These are phyloP conservation scores for Crithidia brevicula DNA, from an alignment of 208 protist genomes.

Conservation along the genomic window DNA sequence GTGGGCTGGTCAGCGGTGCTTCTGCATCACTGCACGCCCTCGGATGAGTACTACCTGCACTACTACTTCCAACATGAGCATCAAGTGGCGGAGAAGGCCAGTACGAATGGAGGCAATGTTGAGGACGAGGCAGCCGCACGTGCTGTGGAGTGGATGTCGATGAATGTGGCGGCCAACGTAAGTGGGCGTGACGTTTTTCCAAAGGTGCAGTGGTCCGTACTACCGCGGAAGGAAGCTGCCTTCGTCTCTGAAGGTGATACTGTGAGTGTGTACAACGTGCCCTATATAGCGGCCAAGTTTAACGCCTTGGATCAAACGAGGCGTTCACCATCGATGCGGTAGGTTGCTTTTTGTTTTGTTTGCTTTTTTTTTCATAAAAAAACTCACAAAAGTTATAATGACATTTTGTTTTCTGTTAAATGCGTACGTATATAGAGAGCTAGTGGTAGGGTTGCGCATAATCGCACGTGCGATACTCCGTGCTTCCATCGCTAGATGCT, in stretches of 20 bases:
- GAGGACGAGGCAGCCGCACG: not conserved
- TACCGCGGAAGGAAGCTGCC: not conserved
- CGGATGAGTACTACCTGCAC: constrained; percentile 16
- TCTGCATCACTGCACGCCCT: constrained; percentile 11
- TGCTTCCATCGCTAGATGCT: no score
- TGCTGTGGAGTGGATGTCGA: not conserved
- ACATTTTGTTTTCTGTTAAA: no score
- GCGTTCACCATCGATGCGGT: no score
- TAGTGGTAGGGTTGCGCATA: no score
- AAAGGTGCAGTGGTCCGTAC: not conserved
- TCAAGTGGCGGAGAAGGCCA: not conserved
- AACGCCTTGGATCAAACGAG: not conserved
- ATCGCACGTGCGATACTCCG: no score
- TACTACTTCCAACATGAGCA: constrained; percentile 23
- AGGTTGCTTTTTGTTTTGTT: no score
- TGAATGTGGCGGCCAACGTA: not conserved
- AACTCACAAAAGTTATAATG: no score
- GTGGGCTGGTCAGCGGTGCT: constrained; percentile 11
- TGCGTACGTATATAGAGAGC: no score
- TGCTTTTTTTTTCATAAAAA: not conserved
- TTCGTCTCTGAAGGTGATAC: not conserved
- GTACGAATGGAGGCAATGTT: no score
- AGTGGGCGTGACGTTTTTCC: not conserved
- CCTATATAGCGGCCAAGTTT: not conserved
- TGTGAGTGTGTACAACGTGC: constrained; percentile 2